Base-by-base conservation (phyloP, 768 basidiomycete species). In the Lepiota venenata region DNA sequence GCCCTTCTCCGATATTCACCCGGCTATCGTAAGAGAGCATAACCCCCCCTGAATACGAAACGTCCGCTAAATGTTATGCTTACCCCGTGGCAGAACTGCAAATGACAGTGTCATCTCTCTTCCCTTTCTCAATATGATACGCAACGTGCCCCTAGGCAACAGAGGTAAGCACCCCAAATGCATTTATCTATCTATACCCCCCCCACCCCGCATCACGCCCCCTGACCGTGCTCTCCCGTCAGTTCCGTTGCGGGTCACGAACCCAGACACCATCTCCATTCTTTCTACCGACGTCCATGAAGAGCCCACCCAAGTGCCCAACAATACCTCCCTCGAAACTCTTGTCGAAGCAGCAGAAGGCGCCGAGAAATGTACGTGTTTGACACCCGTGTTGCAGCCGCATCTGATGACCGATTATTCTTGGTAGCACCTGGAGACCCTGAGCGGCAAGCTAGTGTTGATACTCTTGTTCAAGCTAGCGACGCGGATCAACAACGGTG, bases 81-180 rank as follows among this genome's bases (percentile, higher is more conserved):
- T 61, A 49, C 61, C 68, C 36, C 67, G n/a, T n/a, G 3, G 46
- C 56, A 77, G 76, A 21, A 73, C 74, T 49, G 73, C 75, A 45
- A 69, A 71, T 27, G 70, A 71, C 43, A 80, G 78, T 51, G 78
- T 80, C 32, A 74, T 74, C 60, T 78, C 77, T 12, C 66, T 80
- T n/a, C 78, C 78, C 20, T 67, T 74, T 52, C 66, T 80, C 52
- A 73, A 71, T 55, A 71, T 74, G 66, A 68, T 80, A 36, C 69
- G 76, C 36, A 71, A 71, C 52, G 78, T 80, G 14, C 79, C 79
- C 21, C 63, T 70, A 18, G 71, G 74, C 52, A 74, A 80, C 66
- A 73, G 77, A 64, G 59, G 78, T 78, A 56, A 39, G 73, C 64
- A 46, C 42, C 41, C 41, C 25, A 53, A 15, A 20, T 44, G 25